Conservation (phyloP, 73 alveolate species). For the Tetrahymena elliotti region DNA sequence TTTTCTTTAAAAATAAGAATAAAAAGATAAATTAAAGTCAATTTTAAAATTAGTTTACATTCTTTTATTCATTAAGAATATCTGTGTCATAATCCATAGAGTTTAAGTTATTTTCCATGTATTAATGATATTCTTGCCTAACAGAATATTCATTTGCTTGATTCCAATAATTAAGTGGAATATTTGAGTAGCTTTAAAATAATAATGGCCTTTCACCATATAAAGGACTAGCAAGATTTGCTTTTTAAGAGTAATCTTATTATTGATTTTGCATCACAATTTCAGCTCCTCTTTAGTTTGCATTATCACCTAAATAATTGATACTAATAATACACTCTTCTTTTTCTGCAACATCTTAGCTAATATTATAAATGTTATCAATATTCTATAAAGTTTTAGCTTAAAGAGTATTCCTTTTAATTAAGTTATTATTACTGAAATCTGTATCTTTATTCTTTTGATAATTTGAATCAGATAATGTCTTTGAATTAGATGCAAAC, state of each 20-base stretch:
- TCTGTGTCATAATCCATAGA: not conserved
- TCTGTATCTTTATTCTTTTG: not conserved
- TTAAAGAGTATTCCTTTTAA: not conserved
- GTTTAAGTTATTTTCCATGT: not conserved
- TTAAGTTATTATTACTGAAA: not conserved
- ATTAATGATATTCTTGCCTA: not conserved
- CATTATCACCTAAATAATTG: not conserved
- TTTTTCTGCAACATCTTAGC: not conserved
- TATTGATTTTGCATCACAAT: not conserved
- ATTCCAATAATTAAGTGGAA: not conserved
- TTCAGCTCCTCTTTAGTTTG: not conserved
- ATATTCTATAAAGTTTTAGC: not conserved
- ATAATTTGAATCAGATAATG: not conserved
- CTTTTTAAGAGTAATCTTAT: not conserved
- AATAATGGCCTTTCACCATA: not conserved
- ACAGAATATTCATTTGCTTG: not conserved
- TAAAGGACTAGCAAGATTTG: not conserved
- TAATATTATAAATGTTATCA: not conserved
- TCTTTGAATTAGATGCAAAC: not conserved
- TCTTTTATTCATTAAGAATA: not conserved
- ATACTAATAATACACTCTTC: not conserved
- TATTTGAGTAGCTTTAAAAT: not conserved
- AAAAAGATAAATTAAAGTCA: not conserved
- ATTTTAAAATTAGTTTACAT: not conserved
- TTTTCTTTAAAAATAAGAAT: too few species aligned